These are phyloP conservation scores for Coffea canephora DNA, from an alignment of 257 asterid genomes.

Conservation along the genomic window DNA sequence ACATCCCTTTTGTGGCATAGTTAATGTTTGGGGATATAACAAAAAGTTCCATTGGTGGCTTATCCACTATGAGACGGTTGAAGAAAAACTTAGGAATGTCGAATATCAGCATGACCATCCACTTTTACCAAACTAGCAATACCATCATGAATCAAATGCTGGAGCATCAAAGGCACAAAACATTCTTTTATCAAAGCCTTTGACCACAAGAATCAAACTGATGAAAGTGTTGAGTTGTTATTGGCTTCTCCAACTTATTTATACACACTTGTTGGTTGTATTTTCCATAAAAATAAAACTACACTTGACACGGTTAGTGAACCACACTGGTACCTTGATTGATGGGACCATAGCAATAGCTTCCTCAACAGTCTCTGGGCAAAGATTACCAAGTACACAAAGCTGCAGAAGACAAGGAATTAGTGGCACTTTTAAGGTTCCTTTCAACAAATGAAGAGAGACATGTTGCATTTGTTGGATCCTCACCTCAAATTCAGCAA, in stretches of 20 bases:
- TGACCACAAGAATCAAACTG: not conserved
- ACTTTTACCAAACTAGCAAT: not conserved
- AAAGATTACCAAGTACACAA: conserved; percentile 83
- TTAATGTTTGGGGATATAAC: not conserved
- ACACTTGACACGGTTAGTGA: not conserved
- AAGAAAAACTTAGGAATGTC: not conserved
- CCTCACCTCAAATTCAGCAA: conserved; percentile 88
- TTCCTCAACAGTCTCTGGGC: conserved; percentile 94
- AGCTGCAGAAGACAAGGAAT: conserved; percentile 52
- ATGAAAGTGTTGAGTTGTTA: not conserved
- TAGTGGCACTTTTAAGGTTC: not conserved
- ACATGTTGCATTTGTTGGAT: not conserved
- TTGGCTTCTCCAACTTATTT: not conserved
- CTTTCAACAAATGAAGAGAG: not conserved
- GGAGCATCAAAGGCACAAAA: not conserved
- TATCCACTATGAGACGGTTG: not conserved
- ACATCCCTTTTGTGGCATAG: not conserved
- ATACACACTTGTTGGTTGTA: not conserved
- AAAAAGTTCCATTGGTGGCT: not conserved
- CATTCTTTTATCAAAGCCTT: not conserved
- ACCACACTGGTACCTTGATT: conserved; percentile 62
- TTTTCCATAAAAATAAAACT: not conserved
- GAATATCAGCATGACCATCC: not conserved
- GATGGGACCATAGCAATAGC: conserved; percentile 96
- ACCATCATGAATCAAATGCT: no score